Evolutionary conservation across 768 basidiomycete species (phyloP), one percentile per base, ranked within the genome.

Genomic region (Thelephora aurantiotincta): DNA sequence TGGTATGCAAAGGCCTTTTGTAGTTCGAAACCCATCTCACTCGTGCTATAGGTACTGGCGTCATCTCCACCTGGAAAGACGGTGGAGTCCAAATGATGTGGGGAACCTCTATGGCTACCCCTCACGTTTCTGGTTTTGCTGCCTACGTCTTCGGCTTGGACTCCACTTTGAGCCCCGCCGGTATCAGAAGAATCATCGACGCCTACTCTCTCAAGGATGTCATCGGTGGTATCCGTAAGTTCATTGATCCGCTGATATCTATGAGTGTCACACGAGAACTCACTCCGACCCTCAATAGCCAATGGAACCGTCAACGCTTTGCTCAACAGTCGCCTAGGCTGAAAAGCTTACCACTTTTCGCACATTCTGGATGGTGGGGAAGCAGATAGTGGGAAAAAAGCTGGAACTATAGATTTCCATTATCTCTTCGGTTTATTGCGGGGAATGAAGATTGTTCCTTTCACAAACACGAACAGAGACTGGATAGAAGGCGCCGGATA

Each of bases 101-200:
- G 1, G 50, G 50, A 11, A 30, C 26, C 9, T 30, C 26, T 9
- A 30, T 9, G 26, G 51, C 53, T 18, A 46, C 53, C 19, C 53
- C 53, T 5, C 48, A 54, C 42, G 46, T 54, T 41, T 16, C 52
- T 13, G 53, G 53, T 1, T 46, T 54, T 14, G 49, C 43, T 34
- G 46, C 49, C 12, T 51, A 51, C 18, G 7, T 41, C 9, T 2
- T 41, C 18, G 14, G 18, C 22, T 7, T 41, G 7, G 38, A 41
- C 22, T 11, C 18, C 38, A 41, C 18, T 41, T 22, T 41, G 18
- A 41, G 3, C 38, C 38, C 38, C 7, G 38, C 6, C 14, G 22
- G 14, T 14, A 14, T 41, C 38, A 41, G 14, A 22, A 9, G 9
- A 2, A 14, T 14, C 38, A 18, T 41, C 18, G 9, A 41, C 9